Evolutionary conservation across 2,329 filamentous ascomycete genomes (phyloP).

Genomic region (Phyllosticta citrichinensis): DNA sequence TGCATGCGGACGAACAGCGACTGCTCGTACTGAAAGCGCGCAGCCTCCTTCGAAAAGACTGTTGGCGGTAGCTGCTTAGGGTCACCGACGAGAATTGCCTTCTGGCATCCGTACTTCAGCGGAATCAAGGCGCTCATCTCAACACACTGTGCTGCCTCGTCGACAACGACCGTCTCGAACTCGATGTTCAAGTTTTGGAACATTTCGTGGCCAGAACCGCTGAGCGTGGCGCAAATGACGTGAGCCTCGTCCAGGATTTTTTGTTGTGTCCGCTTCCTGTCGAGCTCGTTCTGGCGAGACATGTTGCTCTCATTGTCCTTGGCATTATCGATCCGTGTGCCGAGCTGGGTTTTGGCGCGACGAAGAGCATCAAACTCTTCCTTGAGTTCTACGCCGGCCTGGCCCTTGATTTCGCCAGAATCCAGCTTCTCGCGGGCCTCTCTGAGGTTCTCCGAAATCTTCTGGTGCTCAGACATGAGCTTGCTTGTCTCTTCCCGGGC

Average conservation of each 20-base stretch:
- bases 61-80: conserved; percentile 95
- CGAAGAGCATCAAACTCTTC: conserved; percentile 71
- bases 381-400: conserved; percentile 56
- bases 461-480: conserved; percentile 60
- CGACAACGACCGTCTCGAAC: conserved; percentile 97
- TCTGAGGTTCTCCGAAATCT: conserved; percentile 54
- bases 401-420: conserved; percentile 47
- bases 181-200: conserved; percentile 90
- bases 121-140: conserved; percentile 94
- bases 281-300: conserved; percentile 76
- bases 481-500: conserved; percentile 46
- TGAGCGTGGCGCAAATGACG: conserved; percentile 89
- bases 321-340: conserved; percentile 73
- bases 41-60: conserved; percentile 86
- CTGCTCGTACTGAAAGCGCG: conserved; percentile 90
- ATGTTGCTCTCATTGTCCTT: conserved; percentile 78
- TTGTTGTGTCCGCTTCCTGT: conserved; percentile 75
- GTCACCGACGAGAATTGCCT: conserved; percentile 95
- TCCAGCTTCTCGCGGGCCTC: conserved; percentile 61
- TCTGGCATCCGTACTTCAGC: conserved; percentile 91
- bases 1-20: conserved; percentile 99
- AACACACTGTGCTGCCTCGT: conserved; percentile 96
- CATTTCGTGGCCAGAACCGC: conserved; percentile 94
- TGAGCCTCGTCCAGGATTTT: conserved; percentile 84
- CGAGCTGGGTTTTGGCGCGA: conserved; percentile 64